These are phyloP conservation scores for Pseudocercospora crystallina DNA, from an alignment of 2,329 filamentous ascomycete species.

Conservation along the genomic window DNA sequence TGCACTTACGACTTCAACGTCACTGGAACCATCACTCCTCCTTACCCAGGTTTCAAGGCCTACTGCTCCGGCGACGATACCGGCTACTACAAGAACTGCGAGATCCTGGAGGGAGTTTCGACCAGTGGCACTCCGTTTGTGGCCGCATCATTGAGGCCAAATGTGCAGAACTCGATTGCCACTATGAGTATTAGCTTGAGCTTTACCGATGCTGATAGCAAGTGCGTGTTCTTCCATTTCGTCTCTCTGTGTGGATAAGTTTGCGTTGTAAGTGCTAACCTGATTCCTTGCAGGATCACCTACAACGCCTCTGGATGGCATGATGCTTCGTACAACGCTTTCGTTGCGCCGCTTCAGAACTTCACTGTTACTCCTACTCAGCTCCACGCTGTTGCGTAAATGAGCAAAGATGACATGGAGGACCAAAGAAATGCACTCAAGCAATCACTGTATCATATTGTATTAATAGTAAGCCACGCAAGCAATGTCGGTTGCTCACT, in stretches of 20 bases:
- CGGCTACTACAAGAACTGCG: conserved; percentile 14
- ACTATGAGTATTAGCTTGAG: conserved; percentile 12
- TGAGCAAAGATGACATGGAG: too few relatives aligned
- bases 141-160: conserved; percentile 6
- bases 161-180: neutral
- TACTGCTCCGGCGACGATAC: conserved; percentile 13
- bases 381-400: neutral
- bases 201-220: conserved; percentile 7
- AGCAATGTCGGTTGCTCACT: too few relatives aligned
- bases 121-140: conserved; percentile 9
- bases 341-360: conserved; percentile 10
- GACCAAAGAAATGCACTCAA: too few relatives aligned
- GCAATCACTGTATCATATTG: too few relatives aligned
- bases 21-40: neutral
- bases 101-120: conserved; percentile 6
- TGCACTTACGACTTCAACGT: conserved; percentile 20
- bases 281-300: neutral
- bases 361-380: conserved; percentile 7
- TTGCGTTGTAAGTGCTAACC: neutral
- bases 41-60: conserved; percentile 13
- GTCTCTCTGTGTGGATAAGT: neutral
- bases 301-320: conserved; percentile 12
- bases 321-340: conserved; percentile 14
- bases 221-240: conserved; percentile 7
- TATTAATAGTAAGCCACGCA: too few relatives aligned